phyloP scores from a whole-genome alignment of 2,329 filamentous ascomycete species.

The Cryphonectria japonica region DNA sequence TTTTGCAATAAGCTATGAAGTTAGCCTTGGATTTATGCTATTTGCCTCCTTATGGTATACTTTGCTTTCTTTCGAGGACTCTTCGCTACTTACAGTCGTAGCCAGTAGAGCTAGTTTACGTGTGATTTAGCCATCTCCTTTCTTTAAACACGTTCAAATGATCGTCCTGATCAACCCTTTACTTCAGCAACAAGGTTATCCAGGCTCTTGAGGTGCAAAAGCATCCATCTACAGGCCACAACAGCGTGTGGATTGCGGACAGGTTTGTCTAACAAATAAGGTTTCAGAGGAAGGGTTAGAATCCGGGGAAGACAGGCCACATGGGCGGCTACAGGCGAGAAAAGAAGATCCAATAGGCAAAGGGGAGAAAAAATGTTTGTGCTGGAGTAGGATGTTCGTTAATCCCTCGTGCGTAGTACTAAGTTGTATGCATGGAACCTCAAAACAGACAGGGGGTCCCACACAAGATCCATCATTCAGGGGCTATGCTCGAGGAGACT shows the following conservation, averaged over 20 bases:
- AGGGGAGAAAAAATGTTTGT: neutral
- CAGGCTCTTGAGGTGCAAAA: neutral
- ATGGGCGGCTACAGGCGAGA: neutral
- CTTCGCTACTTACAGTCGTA: neutral
- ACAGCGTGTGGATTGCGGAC: neutral
- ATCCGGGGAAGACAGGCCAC: neutral
- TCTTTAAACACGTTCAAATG: neutral
- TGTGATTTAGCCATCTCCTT: neutral
- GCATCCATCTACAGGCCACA: neutral
- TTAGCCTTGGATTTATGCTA: neutral
- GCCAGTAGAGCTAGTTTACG: too few relatives aligned
- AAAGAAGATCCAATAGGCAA: neutral
- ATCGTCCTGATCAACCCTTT: neutral
- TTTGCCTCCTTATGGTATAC: neutral
- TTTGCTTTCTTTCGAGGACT: neutral
- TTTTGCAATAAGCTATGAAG: too few relatives aligned
- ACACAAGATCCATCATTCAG: neutral
- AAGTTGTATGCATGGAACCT: neutral
- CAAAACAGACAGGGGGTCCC: neutral
- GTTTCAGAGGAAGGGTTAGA: neutral
- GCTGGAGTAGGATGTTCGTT: neutral
- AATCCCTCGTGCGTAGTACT: neutral
- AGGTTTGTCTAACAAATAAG: neutral
- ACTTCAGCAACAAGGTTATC: neutral
- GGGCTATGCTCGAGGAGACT: neutral